Percentiles rank a stretch among this genome's conserved stretches.
Conservation (phyloP, 768 basidiomycete species). For the Hortiboletus flavorubellus region DNA sequence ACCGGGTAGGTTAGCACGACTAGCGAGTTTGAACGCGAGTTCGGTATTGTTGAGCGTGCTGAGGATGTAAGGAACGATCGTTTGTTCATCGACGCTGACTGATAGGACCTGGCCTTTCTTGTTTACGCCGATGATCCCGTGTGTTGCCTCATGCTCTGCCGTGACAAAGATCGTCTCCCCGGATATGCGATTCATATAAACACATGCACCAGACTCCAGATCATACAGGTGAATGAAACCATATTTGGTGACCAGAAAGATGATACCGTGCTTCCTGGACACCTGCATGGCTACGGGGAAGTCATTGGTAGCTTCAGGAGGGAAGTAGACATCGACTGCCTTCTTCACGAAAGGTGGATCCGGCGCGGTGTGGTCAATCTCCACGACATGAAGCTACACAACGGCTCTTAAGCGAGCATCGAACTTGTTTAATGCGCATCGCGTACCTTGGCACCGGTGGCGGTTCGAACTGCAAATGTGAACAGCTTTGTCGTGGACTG, state of each 20-base stretch:
- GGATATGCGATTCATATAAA: constrained; percentile 99
- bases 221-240: constrained; percentile 99
- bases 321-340: constrained; percentile 98
- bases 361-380: constrained; percentile 93
- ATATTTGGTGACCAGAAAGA: constrained; percentile 97
- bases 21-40: constrained; percentile 96
- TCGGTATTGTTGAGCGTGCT: constrained; percentile 94
- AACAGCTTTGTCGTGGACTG: constrained; percentile 86
- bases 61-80: constrained; percentile 92
- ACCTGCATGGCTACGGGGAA: constrained; percentile 99
- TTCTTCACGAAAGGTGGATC: constrained; percentile 96
- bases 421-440: not conserved
- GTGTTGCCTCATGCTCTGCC: constrained; percentile 88
- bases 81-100: constrained; percentile 95
- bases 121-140: constrained; percentile 99
- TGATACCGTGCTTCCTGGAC: constrained; percentile 92
- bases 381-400: constrained; percentile 89
- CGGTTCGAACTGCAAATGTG: constrained; percentile 91
- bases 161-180: constrained; percentile 99
- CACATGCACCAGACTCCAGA: constrained; percentile 92
- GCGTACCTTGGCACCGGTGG: constrained; percentile 94
- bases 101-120: constrained; percentile 98
- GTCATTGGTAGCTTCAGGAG: constrained; percentile 95
- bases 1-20: constrained; percentile 92
- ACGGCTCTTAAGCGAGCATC: constrained; percentile 6